These are phyloP conservation scores for Barnettozyma sp. DNA, from an alignment of 805 yeast species.

Conservation along the genomic window DNA sequence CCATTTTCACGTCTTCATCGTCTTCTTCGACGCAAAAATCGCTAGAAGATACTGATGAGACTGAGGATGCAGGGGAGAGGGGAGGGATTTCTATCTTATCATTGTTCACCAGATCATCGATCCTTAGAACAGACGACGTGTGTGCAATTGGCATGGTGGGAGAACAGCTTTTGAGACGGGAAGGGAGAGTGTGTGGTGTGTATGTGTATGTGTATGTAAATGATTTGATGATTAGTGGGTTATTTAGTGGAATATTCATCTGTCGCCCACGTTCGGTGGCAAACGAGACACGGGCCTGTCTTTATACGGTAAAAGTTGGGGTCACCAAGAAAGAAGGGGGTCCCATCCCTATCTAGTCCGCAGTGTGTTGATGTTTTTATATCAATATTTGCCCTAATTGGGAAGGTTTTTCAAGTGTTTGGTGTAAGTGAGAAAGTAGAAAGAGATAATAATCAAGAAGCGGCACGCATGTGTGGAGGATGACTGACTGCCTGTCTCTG, in stretches of 20 bases:
- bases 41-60: conserved; percentile 5
- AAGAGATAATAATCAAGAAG: too few species aligned
- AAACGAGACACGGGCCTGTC: neutral
- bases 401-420: conserved; percentile 1
- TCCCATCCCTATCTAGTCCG: too few species aligned
- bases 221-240: too few species aligned
- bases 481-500: too few species aligned
- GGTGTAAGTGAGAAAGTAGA: too few species aligned
- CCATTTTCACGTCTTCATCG: too few species aligned
- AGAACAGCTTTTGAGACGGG: neutral
- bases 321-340: too few species aligned
- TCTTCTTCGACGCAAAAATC: conserved; percentile 4
- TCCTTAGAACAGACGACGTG: conserved; percentile 1
- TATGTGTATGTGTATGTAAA: too few species aligned
- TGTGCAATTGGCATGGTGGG: neutral
- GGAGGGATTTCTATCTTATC: conserved; percentile 4
- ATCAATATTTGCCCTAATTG: conserved; percentile 5
- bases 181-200: neutral
- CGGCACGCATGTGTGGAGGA: too few species aligned
- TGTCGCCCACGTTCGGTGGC: too few species aligned
- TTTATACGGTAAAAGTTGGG: conserved; percentile 1
- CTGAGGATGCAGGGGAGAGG: conserved; percentile 6
- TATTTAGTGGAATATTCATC: too few species aligned
- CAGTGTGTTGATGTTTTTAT: conserved; percentile 8
- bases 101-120: conserved; percentile 4